Evolutionary conservation across 805 yeast genomes (phyloP).

Genomic region (Clavispora asparagi): DNA sequence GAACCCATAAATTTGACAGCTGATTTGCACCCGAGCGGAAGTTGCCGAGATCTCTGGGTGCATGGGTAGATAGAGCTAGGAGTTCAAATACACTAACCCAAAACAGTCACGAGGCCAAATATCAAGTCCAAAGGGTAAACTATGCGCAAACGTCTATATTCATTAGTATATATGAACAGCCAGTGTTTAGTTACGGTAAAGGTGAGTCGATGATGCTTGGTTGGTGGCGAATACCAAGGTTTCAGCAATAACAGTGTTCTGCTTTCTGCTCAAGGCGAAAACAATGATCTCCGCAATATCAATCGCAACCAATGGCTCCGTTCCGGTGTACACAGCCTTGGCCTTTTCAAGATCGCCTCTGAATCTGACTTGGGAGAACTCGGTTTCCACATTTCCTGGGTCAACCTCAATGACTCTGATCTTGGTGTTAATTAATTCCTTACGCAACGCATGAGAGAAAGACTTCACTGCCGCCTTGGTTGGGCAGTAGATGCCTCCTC

Average conservation of each 20-base stretch:
- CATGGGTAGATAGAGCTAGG: too few species aligned
- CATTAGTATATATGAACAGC: background rate
- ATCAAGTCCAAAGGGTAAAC: too few species aligned
- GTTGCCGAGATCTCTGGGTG: too few species aligned
- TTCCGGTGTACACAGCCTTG: slow-evolving; percentile 29
- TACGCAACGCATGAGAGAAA: slow-evolving; percentile 30
- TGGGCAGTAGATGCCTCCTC: slow-evolving; percentile 36
- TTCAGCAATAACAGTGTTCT: slow-evolving; percentile 35
- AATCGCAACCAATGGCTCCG: slow-evolving; percentile 28
- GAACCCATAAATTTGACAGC: too few species aligned
- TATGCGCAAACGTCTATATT: background rate
- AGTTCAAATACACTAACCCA: too few species aligned
- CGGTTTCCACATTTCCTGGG: slow-evolving; percentile 39
- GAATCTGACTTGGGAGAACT: slow-evolving; percentile 32
- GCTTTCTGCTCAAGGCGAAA: slow-evolving; percentile 29
- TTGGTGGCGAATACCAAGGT: slow-evolving; percentile 34
- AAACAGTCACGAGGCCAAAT: too few species aligned
- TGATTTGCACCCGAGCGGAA: too few species aligned
- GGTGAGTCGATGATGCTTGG: slow-evolving; percentile 29
- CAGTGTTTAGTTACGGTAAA: slow-evolving; percentile 10
- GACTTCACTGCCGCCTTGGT: slow-evolving; percentile 33
- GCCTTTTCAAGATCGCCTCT: slow-evolving; percentile 29
- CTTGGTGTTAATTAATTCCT: slow-evolving; percentile 30
- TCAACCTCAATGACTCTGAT: slow-evolving; percentile 36
- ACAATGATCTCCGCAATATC: slow-evolving; percentile 38